Percentiles rank a stretch among this genome's conserved stretches.
These are phyloP conservation scores for Hanseniaspora valbyensis DNA, from an alignment of 805 yeast genomes.

Conservation along the genomic window DNA sequence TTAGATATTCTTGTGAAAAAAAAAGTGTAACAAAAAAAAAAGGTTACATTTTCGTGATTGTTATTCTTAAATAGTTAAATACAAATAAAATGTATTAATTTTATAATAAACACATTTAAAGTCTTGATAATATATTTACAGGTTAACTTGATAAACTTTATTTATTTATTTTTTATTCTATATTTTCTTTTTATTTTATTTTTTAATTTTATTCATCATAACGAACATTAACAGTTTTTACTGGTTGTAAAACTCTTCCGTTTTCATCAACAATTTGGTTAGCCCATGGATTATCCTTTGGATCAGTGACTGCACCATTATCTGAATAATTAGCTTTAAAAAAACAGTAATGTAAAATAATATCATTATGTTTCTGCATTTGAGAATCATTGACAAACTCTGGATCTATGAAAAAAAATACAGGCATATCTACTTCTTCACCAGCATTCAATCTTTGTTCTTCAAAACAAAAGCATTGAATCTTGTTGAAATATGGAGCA, in stretches of 20 bases:
- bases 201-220: conserved; percentile 12
- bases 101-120: too few relatives aligned
- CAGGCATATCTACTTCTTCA: conserved; percentile 98
- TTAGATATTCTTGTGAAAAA: too few relatives aligned
- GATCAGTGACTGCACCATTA: conserved; percentile 30
- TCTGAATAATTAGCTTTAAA: conserved; percentile 49
- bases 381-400: conserved; percentile 87
- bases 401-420: conserved; percentile 92
- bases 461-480: conserved; percentile 96
- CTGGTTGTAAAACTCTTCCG: conserved; percentile 17
- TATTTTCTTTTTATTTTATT: too few relatives aligned
- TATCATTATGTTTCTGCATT: conserved; percentile 82
- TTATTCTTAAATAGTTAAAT: too few relatives aligned
- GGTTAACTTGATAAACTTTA: too few relatives aligned
- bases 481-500: conserved; percentile 91
- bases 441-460: conserved; percentile 90
- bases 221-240: conserved; percentile 20
- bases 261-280: conserved; percentile 8
- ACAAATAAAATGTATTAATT: too few relatives aligned
- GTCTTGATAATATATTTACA: too few relatives aligned
- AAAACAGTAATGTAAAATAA: conserved; percentile 84
- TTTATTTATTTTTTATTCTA: too few relatives aligned
- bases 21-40: neutral
- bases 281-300: conserved; percentile 11
- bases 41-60: neutral